Evolutionary conservation across 768 basidiomycete genomes (phyloP), one percentile per base, ranked within the genome.

Genomic region (Inosperma sp.): DNA sequence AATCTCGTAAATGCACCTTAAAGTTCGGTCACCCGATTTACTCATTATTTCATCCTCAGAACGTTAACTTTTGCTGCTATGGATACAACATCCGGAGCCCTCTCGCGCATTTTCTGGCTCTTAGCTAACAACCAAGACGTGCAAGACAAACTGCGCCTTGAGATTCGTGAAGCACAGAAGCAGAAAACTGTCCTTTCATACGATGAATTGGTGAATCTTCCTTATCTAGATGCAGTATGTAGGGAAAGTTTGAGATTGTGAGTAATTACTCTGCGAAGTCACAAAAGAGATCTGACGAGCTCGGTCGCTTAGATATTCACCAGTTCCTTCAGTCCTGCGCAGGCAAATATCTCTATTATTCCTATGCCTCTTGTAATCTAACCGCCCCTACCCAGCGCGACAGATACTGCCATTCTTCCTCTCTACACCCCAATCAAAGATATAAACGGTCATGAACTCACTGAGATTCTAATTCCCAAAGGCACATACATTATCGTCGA

Each of bases 371-470:
- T 14, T 7, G 6, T 30, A 25, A 27, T 16, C 29, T 41, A 7
- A 30, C 22, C 5, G 10, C 21, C 3, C 2, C 25, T 14, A 3
- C 17, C 3, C 23, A 51, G 49, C 4, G 41, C 49, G 5, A 13
- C 29, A 23, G 49, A 54, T 25, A 58, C 55, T 43, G 53, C 56
- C 40, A 49, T 62, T 19, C 61, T 83, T 4, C 76, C 81, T 0
- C 69, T 83, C 23, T 68, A 71, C 5, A 65, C 60, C 22, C 75
- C 78, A 5, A 65, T 78, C 41, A 63, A 51, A 37, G 71, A 70
- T 8, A 55, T 62, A 12, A 61, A 68, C 1, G 77, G 76, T 4
- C 54, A 65, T 23, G 44, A 65, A 12, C 56, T 74, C 4, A 52
- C 52, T 8, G 68, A 74, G 43, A 37, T 80, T 10, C 56, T 62